A percentile compares a stretch with the other conserved stretches of the same genome.
phyloP scores from a whole-genome alignment of 805 yeast genomes.

The Candida pseudoglaebosa region DNA sequence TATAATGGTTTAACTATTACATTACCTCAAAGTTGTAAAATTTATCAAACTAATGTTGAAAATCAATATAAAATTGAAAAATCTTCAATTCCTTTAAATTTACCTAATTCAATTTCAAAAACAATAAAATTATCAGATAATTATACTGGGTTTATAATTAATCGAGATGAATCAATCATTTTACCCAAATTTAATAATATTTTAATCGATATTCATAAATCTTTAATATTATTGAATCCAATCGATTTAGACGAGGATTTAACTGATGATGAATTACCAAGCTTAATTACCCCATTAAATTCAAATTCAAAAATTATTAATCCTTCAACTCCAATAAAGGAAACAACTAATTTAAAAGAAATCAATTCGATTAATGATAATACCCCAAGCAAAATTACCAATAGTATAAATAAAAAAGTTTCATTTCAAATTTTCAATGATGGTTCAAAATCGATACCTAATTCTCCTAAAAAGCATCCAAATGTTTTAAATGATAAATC shows the following conservation, averaged over 20 bases:
- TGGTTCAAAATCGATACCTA: background rate
- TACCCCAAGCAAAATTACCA: conserved; percentile 7
- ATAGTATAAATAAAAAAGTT: background rate
- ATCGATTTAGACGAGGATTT: conserved; percentile 39
- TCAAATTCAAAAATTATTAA: background rate
- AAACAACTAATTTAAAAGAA: conserved; percentile 7
- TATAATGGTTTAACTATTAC: conserved; percentile 72
- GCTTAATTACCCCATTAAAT: conserved; percentile 8
- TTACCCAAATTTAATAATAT: conserved; percentile 63
- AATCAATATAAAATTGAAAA: conserved; percentile 19
- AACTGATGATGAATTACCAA: conserved; percentile 42
- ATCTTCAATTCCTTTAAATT: conserved; percentile 8
- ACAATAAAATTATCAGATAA: conserved; percentile 39
- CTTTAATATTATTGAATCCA: conserved; percentile 49
- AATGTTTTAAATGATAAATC: conserved; percentile 1
- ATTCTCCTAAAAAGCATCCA: background rate
- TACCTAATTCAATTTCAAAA: conserved; percentile 14
- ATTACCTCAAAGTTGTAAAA: conserved; percentile 49
- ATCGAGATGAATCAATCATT: conserved; percentile 57
- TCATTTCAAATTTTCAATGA: background rate
- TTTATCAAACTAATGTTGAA: conserved; percentile 18
- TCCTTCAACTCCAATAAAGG: conserved; percentile 10
- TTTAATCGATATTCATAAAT: conserved; percentile 69
- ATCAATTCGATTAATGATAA: background rate
- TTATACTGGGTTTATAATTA: conserved; percentile 53